phyloP scores from a whole-genome alignment of 306 rosid species.

The Ormosia emarginata region DNA sequence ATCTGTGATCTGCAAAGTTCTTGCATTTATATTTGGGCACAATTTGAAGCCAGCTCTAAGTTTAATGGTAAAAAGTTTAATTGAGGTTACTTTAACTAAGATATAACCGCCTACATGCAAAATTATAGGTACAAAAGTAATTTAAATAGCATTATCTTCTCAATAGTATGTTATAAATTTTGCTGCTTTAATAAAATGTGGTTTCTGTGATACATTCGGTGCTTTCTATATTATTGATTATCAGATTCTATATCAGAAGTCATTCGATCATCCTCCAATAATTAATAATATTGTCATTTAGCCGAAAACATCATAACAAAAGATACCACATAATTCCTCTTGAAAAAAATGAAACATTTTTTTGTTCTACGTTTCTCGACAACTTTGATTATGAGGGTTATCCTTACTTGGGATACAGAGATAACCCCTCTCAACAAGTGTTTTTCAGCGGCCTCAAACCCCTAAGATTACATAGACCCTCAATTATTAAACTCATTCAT shows the following conservation, averaged over 20 bases:
- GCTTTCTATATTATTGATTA: not conserved
- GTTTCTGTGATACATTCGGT: not conserved
- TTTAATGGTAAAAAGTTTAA: not conserved
- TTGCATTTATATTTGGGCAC: not conserved
- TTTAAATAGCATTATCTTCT: not conserved
- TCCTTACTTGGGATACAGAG: no score
- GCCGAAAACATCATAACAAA: not conserved
- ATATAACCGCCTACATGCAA: not conserved
- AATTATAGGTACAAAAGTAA: not conserved
- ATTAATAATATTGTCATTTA: not conserved
- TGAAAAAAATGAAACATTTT: no score
- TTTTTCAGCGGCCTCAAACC: no score
- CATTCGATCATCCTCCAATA: not conserved
- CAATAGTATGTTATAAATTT: not conserved
- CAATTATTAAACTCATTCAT: not conserved
- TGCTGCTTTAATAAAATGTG: not conserved
- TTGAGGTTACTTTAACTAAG: not conserved
- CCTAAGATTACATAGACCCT: no score
- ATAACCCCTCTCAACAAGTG: not conserved
- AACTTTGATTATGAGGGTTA: no score
- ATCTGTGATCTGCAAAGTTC: not conserved
- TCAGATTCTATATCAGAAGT: not conserved
- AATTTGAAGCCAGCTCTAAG: not conserved
- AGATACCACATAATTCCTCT: not conserved
- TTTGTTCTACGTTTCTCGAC: no score